phyloP scores from a whole-genome alignment of 2,329 filamentous ascomycete genomes.

The Aspergillus arachidicola region DNA sequence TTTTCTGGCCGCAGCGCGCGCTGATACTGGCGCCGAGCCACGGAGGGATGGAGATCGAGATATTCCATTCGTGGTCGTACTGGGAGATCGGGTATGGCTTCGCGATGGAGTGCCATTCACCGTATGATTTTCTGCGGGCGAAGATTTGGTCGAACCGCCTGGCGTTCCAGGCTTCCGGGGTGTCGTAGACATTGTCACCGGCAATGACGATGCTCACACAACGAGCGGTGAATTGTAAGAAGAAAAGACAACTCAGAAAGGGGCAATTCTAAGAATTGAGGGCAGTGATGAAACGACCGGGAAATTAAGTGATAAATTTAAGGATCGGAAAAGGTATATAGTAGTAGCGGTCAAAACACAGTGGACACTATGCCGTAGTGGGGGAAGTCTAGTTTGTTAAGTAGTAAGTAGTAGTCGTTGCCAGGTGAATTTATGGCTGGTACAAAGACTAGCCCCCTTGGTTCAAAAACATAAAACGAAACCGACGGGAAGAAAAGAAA shows the following conservation, averaged over 20 bases:
- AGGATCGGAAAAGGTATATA: slow-evolving; percentile 22
- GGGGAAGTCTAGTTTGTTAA: slow-evolving; percentile 12
- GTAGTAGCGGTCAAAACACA: slow-evolving; percentile 33
- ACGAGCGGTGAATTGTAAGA: slow-evolving; percentile 6
- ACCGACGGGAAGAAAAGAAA: slow-evolving; percentile 1
- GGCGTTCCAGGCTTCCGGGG: slow-evolving; percentile 46
- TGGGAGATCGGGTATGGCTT: slow-evolving; percentile 52
- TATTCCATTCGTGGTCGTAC: slow-evolving; percentile 51
- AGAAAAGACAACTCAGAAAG: slow-evolving; percentile 18
- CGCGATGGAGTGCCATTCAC: slow-evolving; percentile 40
- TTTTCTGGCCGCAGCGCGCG: slow-evolving; percentile 69
- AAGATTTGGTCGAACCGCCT: slow-evolving; percentile 36
- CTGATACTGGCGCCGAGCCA: slow-evolving; percentile 61
- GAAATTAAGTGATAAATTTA: slow-evolving; percentile 30
- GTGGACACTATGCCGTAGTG: slow-evolving; percentile 24
- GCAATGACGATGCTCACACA: slow-evolving; percentile 10
- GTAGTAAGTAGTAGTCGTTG: slow-evolving; percentile 1
- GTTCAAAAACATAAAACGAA: neutral
- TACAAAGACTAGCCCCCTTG: slow-evolving; percentile 15
- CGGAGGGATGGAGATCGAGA: slow-evolving; percentile 68
- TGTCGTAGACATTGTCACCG: slow-evolving; percentile 44
- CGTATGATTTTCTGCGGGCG: slow-evolving; percentile 31
- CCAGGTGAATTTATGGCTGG: slow-evolving; percentile 11
- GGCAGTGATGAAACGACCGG: slow-evolving; percentile 25
- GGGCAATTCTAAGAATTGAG: slow-evolving; percentile 9